These are phyloP conservation scores for Vigna unguiculata DNA, from an alignment of 306 rosid species.

Conservation along the genomic window DNA sequence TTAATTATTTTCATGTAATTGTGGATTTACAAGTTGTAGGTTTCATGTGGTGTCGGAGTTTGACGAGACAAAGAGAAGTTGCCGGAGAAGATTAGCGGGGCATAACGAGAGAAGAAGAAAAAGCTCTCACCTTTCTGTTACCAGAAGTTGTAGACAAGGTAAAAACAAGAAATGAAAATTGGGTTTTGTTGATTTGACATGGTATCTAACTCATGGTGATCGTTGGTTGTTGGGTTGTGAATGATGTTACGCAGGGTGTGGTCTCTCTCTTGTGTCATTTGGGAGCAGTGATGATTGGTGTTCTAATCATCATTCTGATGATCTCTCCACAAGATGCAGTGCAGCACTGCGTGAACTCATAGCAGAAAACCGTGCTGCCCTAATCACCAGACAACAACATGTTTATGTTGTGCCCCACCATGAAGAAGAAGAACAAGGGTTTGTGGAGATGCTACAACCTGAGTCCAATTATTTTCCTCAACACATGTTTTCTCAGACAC, in stretches of 20 bases:
- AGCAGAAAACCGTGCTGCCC: conserved; percentile 77
- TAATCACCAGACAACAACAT: conserved; percentile 48
- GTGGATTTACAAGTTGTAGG: conserved; percentile 41
- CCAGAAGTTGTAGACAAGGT: conserved; percentile 60
- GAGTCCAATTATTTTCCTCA: conserved; percentile 41
- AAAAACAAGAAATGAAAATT: background rate
- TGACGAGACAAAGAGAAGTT: conserved; percentile 20
- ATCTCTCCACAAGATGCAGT: conserved; percentile 74
- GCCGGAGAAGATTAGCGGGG: conserved; percentile 71
- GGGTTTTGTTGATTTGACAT: background rate
- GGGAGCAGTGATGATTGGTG: conserved; percentile 54
- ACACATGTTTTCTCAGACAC: conserved; percentile 53
- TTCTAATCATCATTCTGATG: conserved; percentile 51
- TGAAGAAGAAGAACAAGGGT: conserved; percentile 42
- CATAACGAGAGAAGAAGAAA: conserved; percentile 88
- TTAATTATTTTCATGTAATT: too few relatives aligned
- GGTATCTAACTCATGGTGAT: background rate
- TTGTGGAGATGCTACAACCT: conserved; percentile 28
- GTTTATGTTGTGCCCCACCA: conserved; percentile 37
- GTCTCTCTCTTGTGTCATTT: conserved; percentile 94
- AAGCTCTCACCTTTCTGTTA: conserved; percentile 66
- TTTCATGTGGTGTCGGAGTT: conserved; percentile 65
- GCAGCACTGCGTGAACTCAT: conserved; percentile 79
- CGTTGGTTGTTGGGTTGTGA: conserved; percentile 32
- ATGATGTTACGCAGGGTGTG: conserved; percentile 55